Base-by-base conservation (phyloP, 2,329 filamentous ascomycete species). In the Talaromyces sp. region DNA sequence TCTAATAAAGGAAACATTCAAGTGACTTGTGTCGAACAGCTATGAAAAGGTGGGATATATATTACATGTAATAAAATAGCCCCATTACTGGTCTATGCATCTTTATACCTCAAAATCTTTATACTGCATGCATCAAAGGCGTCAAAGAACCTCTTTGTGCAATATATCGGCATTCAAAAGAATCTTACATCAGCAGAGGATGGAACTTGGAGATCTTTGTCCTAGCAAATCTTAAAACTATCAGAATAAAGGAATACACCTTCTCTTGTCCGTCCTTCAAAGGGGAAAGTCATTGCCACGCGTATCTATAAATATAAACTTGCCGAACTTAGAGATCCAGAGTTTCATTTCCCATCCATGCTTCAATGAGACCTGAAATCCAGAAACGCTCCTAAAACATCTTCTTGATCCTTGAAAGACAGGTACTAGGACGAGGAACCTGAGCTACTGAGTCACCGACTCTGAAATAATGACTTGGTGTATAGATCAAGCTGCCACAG, bases 231-330 rank as follows among this genome's bases (percentile, higher is more conserved):
- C 13, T 37, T 10, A 35, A 56, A 19, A 17, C 19, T 13, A 56
- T 56, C 1, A 10, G 9, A 56, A 56, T 41, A 58, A 58, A 58
- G 19, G 13, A 58, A 2, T 31, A 43, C 31, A 43, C 37, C 35
- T 58, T 25, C 6, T 43, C 56, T 58, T 43, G 33, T 8, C 37
- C 56, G 27, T 27, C 37, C 56, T 43, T 27, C n/a, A 1, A 43
- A 58, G 6, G 3, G 35, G n/a, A 39, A 13, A 58, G 5, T 2
- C 56, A 7, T 25, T 22, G 5, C 39, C 56, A 39, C 19, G 2
- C 13, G 37, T 58, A 58, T 43, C 35, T 58, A 58, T 58, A 58
- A 58, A 41, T 58, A 27, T 41, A 58, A 17, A 58, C 56, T 43
- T 58, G 35, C 54, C 56, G 13, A 13, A 43, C 56, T 9, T 2